These are phyloP conservation scores for Arabidopsis thaliana DNA, from an alignment of 345 rosid genomes.

Conservation along the genomic window DNA sequence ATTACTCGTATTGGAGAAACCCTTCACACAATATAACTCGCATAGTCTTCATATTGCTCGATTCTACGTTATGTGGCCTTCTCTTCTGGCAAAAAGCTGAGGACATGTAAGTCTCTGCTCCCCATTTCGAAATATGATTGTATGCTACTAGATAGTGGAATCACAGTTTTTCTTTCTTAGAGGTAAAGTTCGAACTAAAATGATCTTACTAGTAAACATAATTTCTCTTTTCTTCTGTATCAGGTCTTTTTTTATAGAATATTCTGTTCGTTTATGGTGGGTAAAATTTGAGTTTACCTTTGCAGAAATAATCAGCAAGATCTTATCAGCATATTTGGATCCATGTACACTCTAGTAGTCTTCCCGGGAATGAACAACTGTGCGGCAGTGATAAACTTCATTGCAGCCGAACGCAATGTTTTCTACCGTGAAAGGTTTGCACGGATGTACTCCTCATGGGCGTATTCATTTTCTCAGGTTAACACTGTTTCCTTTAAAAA, in stretches of 20 bases:
- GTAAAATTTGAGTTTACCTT: not conserved
- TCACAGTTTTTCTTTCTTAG: too few species aligned
- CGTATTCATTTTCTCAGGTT: slow-evolving; percentile 72
- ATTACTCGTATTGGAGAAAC: slow-evolving; percentile 62
- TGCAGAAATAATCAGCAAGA: slow-evolving; percentile 60
- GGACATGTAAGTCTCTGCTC: slow-evolving; percentile 47
- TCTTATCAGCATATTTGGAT: slow-evolving; percentile 55
- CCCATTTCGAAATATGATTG: not conserved
- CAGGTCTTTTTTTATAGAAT: too few species aligned
- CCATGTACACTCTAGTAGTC: slow-evolving; percentile 49
- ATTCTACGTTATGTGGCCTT: slow-evolving; percentile 44
- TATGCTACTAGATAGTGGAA: too few species aligned
- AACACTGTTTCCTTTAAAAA: not conserved
- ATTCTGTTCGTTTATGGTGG: not conserved
- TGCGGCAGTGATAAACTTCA: slow-evolving; percentile 50
- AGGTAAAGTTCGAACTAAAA: too few species aligned
- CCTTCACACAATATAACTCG: slow-evolving; percentile 52
- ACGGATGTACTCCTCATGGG: slow-evolving; percentile 65
- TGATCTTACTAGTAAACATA: too few species aligned
- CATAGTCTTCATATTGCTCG: slow-evolving; percentile 32
- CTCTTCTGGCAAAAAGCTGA: slow-evolving; percentile 62
- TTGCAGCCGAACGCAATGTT: slow-evolving; percentile 52
- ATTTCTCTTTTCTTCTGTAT: too few species aligned
- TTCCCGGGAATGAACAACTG: slow-evolving; percentile 52
- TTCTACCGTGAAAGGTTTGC: slow-evolving; percentile 70